Evolutionary conservation across 2,329 filamentous ascomycete species (phyloP).

Genomic region (Tolypocladium tundrense): DNA sequence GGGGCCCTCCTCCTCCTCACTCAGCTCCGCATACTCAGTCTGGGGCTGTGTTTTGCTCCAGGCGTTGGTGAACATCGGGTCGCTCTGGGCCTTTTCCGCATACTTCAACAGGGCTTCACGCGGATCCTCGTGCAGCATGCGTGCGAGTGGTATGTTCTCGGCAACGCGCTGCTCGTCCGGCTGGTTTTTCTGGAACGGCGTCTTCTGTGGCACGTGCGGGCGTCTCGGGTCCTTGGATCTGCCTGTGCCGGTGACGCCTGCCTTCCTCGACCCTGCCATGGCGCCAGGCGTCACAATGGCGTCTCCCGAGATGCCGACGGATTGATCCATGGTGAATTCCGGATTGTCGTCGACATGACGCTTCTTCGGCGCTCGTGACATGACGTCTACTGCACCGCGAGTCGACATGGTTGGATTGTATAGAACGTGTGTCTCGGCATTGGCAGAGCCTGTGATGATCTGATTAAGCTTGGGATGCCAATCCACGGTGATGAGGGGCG

Average conservation of each 20-base stretch:
- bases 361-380: constrained; percentile 89
- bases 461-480: constrained; percentile 97
- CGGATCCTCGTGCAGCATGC: constrained; percentile 93
- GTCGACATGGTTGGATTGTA: constrained; percentile 79
- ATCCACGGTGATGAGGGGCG: constrained; percentile 69
- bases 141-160: constrained; percentile 78
- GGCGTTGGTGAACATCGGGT: constrained; percentile 88
- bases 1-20: constrained; percentile 70
- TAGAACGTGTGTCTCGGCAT: constrained; percentile 79
- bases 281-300: constrained; percentile 63
- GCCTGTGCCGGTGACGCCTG: constrained; percentile 70
- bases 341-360: constrained; percentile 93
- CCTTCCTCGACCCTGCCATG: constrained; percentile 37
- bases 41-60: constrained; percentile 89
- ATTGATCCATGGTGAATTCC: constrained; percentile 72
- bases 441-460: constrained; percentile 87
- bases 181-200: constrained; percentile 83
- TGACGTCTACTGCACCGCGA: constrained; percentile 75
- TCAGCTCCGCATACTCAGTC: constrained; percentile 81
- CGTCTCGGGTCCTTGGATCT: constrained; percentile 67
- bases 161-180: constrained; percentile 85
- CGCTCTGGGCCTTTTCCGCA: constrained; percentile 82
- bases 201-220: constrained; percentile 74
- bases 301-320: constrained; percentile 73
- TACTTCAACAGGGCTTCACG: constrained; percentile 91